Conservation (phyloP, 805 yeast species). For the Wickerhamomyces xylosicus region DNA sequence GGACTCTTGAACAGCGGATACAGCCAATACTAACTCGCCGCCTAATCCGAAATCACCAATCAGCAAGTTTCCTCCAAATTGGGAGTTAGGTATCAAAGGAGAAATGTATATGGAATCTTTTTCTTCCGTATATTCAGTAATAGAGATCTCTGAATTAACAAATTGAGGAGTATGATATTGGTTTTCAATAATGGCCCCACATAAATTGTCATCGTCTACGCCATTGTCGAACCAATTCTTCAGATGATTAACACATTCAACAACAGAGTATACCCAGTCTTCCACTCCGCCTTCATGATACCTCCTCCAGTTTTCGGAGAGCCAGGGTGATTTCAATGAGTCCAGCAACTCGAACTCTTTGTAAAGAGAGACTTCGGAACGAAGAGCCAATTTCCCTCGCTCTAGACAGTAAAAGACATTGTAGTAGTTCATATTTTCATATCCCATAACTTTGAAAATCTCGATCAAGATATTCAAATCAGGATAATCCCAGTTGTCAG, state of each 20-base stretch:
- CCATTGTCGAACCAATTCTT: constrained; percentile 30
- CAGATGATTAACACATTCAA: constrained; percentile 28
- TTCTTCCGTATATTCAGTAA: not conserved
- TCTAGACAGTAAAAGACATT: constrained; percentile 34
- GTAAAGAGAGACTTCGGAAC: constrained; percentile 29
- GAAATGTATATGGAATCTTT: constrained; percentile 5
- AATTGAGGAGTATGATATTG: too few species aligned
- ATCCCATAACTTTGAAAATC: constrained; percentile 31
- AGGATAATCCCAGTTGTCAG: constrained; percentile 32
- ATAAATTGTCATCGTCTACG: constrained; percentile 19
- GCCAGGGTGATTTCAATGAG: constrained; percentile 29
- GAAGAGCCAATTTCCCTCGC: constrained; percentile 42
- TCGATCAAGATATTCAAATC: constrained; percentile 26
- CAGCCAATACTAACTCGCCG: constrained; percentile 30
- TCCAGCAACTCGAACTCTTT: constrained; percentile 4
- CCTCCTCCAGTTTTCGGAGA: constrained; percentile 30
- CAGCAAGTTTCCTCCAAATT: constrained; percentile 37
- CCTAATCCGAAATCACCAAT: constrained; percentile 29
- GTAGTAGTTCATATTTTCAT: constrained; percentile 21
- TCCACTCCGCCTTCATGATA: constrained; percentile 45
- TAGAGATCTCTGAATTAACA: too few species aligned
- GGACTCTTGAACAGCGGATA: constrained; percentile 40
- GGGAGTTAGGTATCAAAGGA: constrained; percentile 18
- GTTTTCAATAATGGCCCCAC: constrained; percentile 18
- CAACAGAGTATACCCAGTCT: constrained; percentile 32